phyloP scores from a whole-genome alignment of 2,329 filamentous ascomycete species.

The Raffaelea albimanens region DNA sequence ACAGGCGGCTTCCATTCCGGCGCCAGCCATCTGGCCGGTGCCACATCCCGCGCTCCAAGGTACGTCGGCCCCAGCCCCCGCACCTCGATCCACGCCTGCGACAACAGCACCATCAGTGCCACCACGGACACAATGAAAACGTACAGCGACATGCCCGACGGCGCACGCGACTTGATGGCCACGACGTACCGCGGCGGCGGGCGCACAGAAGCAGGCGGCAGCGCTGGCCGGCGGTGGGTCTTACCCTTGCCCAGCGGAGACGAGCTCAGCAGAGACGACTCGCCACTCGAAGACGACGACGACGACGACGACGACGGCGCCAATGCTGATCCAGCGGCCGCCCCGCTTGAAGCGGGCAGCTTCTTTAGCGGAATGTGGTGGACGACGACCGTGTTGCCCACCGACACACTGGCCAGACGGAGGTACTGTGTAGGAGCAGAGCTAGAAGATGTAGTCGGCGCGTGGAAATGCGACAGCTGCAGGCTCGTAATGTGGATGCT shows the following conservation, averaged over 20 bases:
- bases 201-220: neutral
- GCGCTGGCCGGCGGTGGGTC: neutral
- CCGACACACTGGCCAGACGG: conserved; percentile 72
- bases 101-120: conserved; percentile 50
- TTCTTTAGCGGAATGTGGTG: conserved; percentile 64
- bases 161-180: conserved; percentile 43
- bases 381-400: conserved; percentile 70
- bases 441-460: neutral
- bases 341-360: conserved; percentile 24
- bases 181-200: conserved; percentile 59
- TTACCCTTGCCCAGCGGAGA: too few species aligned
- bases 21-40: conserved; percentile 34
- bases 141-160: conserved; percentile 41
- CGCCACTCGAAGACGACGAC: conserved; percentile 20
- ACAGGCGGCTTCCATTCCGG: neutral
- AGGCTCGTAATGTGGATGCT: conserved; percentile 49
- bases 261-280: neutral
- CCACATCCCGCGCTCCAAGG: conserved; percentile 43
- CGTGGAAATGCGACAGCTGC: conserved; percentile 47
- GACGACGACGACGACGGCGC: conserved; percentile 5
- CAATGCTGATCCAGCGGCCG: conserved; percentile 14
- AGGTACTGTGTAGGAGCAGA: conserved; percentile 32
- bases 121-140: conserved; percentile 47
- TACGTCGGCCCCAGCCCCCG: conserved; percentile 46
- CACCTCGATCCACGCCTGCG: conserved; percentile 56